Evolutionary conservation across 495 filamentous ascomycete species (phyloP).

Genomic region (Trichoderma parareesei): DNA sequence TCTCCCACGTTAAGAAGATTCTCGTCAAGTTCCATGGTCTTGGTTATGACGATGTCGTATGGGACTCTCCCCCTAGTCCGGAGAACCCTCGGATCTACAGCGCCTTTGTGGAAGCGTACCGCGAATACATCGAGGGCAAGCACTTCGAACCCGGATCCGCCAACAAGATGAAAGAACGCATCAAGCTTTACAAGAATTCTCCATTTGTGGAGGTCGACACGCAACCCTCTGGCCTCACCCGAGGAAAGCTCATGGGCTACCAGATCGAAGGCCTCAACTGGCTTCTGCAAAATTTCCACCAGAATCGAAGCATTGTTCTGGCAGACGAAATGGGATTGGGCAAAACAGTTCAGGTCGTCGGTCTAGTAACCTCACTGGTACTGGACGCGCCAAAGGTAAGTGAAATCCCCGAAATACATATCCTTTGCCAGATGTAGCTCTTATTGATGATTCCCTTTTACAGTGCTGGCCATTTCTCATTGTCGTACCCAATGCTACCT

Average conservation of each 20-base stretch:
- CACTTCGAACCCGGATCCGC: constrained; percentile 54
- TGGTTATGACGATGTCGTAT: constrained; percentile 84
- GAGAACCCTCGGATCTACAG: constrained; percentile 49
- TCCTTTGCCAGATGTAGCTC: not conserved
- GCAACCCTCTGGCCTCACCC: constrained; percentile 66
- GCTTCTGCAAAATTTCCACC: constrained; percentile 87
- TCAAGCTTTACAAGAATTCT: constrained; percentile 51
- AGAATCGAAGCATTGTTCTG: constrained; percentile 78
- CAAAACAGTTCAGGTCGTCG: constrained; percentile 94
- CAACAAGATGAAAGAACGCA: constrained; percentile 47
- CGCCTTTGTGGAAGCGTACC: constrained; percentile 76
- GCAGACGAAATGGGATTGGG: constrained; percentile 99
- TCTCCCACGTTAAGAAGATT: constrained; percentile 60
- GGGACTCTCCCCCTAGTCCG: constrained; percentile 72
- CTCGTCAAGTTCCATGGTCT: constrained; percentile 92
- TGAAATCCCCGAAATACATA: not conserved
- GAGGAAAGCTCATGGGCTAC: constrained; percentile 85
- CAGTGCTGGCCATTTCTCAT: constrained; percentile 84
- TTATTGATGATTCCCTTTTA: not conserved
- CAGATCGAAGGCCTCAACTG: constrained; percentile 93
- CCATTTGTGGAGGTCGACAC: constrained; percentile 60
- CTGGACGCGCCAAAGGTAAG: constrained; percentile 52
- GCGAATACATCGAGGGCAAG: constrained; percentile 69
- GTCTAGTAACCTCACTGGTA: constrained; percentile 68
- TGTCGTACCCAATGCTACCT: constrained; percentile 89